phyloP scores from a whole-genome alignment of 768 basidiomycete species.

The Pleurotus cornucopiae region DNA sequence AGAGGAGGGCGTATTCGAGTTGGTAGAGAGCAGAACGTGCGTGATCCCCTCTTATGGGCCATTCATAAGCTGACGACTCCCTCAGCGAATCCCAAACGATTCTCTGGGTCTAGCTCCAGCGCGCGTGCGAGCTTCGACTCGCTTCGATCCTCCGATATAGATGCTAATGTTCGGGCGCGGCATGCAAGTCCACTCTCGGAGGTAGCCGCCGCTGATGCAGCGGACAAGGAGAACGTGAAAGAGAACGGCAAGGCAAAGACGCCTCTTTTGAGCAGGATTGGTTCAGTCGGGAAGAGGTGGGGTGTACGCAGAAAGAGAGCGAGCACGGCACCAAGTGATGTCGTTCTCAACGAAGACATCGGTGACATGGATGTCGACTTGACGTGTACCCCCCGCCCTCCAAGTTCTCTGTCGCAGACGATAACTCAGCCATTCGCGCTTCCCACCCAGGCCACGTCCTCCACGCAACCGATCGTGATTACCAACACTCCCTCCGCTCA shows the following conservation, averaged over 20 bases:
- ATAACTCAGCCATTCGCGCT: constrained; percentile 11
- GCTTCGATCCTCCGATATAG: constrained; percentile 22
- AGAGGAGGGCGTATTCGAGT: constrained; percentile 42
- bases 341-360: constrained; percentile 8
- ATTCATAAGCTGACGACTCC: no score
- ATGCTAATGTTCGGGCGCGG: constrained; percentile 30
- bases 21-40: constrained; percentile 24
- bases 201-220: constrained; percentile 10
- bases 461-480: constrained; percentile 4
- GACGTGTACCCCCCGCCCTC: constrained; percentile 15
- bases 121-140: constrained; percentile 5
- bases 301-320: constrained; percentile 26
- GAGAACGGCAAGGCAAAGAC: constrained; percentile 17
- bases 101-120: constrained; percentile 1
- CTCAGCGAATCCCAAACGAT: constrained; percentile 8
- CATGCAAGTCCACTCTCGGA: constrained; percentile 21
- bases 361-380: neutral
- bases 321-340: constrained; percentile 28
- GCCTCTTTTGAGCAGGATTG: constrained; percentile 35
- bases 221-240: constrained; percentile 10
- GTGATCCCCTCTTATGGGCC: neutral
- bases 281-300: constrained; percentile 40
- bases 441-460: neutral
- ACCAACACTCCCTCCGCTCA: constrained; percentile 12
- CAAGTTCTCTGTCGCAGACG: constrained; percentile 18